Conservation (phyloP, 495 filamentous ascomycete genomes). For the Neurospora tetrasperma region DNA sequence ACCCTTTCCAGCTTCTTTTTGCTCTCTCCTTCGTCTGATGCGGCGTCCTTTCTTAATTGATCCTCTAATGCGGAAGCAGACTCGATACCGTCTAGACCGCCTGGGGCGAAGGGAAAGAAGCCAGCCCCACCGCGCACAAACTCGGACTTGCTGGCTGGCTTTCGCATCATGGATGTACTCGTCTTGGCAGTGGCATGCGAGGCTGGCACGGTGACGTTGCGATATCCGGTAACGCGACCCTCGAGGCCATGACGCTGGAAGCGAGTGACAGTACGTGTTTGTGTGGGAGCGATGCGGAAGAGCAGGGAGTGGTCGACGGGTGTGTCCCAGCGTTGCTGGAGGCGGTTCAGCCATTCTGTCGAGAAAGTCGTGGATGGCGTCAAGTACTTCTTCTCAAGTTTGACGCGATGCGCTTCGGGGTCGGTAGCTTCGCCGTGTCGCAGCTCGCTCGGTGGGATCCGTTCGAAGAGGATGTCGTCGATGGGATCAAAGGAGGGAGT, state of each 20-base stretch:
- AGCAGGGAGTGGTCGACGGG: constrained; percentile 65
- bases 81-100: constrained; percentile 81
- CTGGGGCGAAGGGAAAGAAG: constrained; percentile 92
- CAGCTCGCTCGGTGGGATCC: not conserved
- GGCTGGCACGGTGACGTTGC: constrained; percentile 86
- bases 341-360: constrained; percentile 68
- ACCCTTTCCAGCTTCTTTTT: constrained; percentile 59
- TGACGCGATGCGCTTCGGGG: constrained; percentile 48
- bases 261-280: constrained; percentile 83
- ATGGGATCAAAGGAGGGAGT: constrained; percentile 27
- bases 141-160: constrained; percentile 78
- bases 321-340: constrained; percentile 87
- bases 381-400: constrained; percentile 69
- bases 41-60: constrained; percentile 31
- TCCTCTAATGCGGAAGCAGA: constrained; percentile 68
- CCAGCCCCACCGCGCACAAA: constrained; percentile 93
- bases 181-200: constrained; percentile 90
- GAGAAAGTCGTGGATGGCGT: constrained; percentile 69
- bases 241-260: constrained; percentile 90
- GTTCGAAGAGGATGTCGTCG: constrained; percentile 44
- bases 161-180: constrained; percentile 80
- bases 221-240: constrained; percentile 87
- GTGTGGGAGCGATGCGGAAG: constrained; percentile 79
- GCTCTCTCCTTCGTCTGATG: constrained; percentile 25
- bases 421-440: constrained; percentile 40